phyloP scores from a whole-genome alignment of 2,329 filamentous ascomycete genomes.

The Penicillium sp. region DNA sequence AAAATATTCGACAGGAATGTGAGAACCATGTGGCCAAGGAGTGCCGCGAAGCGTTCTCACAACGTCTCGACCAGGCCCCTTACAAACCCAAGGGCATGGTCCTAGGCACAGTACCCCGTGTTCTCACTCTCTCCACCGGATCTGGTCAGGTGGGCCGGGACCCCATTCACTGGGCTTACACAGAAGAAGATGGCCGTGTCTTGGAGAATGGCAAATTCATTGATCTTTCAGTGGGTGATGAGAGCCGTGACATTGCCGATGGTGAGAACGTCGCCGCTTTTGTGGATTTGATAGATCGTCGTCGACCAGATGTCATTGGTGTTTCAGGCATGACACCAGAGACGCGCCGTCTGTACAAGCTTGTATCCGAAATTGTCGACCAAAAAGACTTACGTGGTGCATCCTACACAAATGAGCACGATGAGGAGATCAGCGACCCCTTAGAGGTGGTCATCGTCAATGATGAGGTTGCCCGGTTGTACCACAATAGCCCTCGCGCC shows the following conservation, averaged over 20 bases:
- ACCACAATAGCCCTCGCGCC: conserved; percentile 84
- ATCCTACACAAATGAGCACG: conserved; percentile 80
- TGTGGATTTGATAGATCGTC: conserved; percentile 72
- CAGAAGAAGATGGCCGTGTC: conserved; percentile 88
- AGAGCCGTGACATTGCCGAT: conserved; percentile 66
- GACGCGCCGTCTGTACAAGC: conserved; percentile 76
- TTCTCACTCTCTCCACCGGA: conserved; percentile 83
- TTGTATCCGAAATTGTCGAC: conserved; percentile 74
- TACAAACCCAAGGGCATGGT: conserved; percentile 94
- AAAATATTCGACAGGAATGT: conserved; percentile 87
- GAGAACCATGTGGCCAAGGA: conserved; percentile 87
- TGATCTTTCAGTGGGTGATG: conserved; percentile 67
- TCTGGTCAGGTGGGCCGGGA: conserved; percentile 71
- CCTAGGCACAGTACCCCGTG: conserved; percentile 80
- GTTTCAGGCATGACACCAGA: conserved; percentile 87
- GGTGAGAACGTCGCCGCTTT: conserved; percentile 67
- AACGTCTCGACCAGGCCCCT: conserved; percentile 89
- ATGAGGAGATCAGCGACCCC: conserved; percentile 71
- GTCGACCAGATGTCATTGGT: conserved; percentile 85
- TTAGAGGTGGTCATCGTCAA: conserved; percentile 91
- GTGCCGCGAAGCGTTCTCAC: conserved; percentile 84
- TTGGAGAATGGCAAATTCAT: conserved; percentile 84
- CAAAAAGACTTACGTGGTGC: conserved; percentile 74
- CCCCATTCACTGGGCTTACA: conserved; percentile 84
- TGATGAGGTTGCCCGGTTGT: conserved; percentile 94